These are phyloP conservation scores for Cladobotryum mycophilum DNA, from an alignment of 2,329 filamentous ascomycete species.

Conservation along the genomic window DNA sequence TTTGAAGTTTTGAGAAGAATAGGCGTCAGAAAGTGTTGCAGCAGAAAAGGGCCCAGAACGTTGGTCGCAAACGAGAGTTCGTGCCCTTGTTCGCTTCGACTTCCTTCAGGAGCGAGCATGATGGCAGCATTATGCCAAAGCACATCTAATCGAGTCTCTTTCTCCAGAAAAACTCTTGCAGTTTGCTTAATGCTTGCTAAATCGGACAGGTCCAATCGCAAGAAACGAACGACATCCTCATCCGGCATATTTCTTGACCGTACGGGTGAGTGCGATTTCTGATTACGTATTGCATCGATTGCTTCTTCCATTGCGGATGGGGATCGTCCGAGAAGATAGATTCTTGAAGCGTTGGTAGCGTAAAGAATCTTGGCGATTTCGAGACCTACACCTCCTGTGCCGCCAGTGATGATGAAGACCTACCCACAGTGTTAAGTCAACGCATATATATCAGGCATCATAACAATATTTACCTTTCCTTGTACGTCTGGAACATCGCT, in stretches of 20 bases:
- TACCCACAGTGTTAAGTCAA: background rate
- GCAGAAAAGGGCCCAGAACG: slow-evolving; percentile 32
- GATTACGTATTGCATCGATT: slow-evolving; percentile 34
- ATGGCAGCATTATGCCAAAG: slow-evolving; percentile 37
- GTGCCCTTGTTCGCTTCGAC: slow-evolving; percentile 31
- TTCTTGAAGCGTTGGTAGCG: slow-evolving; percentile 37
- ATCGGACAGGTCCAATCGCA: slow-evolving; percentile 35
- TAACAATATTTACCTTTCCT: slow-evolving; percentile 18
- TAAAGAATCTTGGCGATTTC: slow-evolving; percentile 48
- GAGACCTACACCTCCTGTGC: slow-evolving; percentile 37
- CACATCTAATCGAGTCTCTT: slow-evolving; percentile 26
- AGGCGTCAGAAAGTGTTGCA: slow-evolving; percentile 22
- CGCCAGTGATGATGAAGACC: slow-evolving; percentile 44
- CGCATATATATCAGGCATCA: too few species aligned
- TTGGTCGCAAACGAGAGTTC: slow-evolving; percentile 37
- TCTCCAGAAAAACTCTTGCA: slow-evolving; percentile 18
- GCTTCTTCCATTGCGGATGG: slow-evolving; percentile 33
- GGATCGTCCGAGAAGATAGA: slow-evolving; percentile 46
- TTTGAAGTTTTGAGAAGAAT: slow-evolving; percentile 27
- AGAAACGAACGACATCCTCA: slow-evolving; percentile 33
- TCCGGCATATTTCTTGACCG: slow-evolving; percentile 35
- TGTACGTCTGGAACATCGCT: slow-evolving; percentile 35
- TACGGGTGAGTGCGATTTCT: slow-evolving; percentile 35
- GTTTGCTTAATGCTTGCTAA: slow-evolving; percentile 25
- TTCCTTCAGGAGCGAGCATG: slow-evolving; percentile 30